These are phyloP conservation scores for Strobilomyces confusus DNA, from an alignment of 768 basidiomycete genomes.

Conservation along the genomic window DNA sequence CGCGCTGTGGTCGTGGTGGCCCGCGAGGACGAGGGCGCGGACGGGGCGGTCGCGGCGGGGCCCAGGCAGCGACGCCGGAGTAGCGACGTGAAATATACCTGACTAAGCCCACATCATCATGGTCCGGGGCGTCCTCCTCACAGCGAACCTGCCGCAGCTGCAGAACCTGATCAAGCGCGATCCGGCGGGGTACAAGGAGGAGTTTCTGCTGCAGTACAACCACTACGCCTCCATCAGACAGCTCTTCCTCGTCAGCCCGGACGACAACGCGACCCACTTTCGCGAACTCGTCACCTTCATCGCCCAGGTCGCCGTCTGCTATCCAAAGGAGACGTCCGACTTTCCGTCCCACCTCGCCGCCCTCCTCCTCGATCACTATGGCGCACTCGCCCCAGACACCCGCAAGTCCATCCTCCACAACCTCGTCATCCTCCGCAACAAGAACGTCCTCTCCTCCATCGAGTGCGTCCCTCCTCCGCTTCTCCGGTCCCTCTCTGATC, in stretches of 20 bases:
- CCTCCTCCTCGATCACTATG: slow-evolving; percentile 77
- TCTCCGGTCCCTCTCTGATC: slow-evolving; percentile 3
- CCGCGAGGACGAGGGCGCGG: slow-evolving; percentile 31
- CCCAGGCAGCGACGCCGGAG: not conserved
- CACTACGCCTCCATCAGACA: slow-evolving; percentile 86
- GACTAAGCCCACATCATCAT: slow-evolving; percentile 11
- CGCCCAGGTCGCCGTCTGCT: slow-evolving; percentile 74
- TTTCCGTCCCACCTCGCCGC: slow-evolving; percentile 79
- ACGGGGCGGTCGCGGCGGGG: slow-evolving; percentile 29
- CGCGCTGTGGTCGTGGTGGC: slow-evolving; percentile 32
- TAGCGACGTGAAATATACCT: not conserved
- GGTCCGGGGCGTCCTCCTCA: slow-evolving; percentile 45
- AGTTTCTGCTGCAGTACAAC: slow-evolving; percentile 95
- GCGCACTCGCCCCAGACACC: slow-evolving; percentile 71
- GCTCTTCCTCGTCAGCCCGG: slow-evolving; percentile 78
- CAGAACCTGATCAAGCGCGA: slow-evolving; percentile 98
- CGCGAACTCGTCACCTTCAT: slow-evolving; percentile 88
- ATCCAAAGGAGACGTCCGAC: slow-evolving; percentile 84
- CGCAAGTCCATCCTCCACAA: slow-evolving; percentile 85
- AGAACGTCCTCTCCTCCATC: slow-evolving; percentile 87
- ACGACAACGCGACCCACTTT: slow-evolving; percentile 82
- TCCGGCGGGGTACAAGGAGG: slow-evolving; percentile 85
- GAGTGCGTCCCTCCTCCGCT: slow-evolving; percentile 51
- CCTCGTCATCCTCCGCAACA: slow-evolving; percentile 89
- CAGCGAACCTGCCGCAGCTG: slow-evolving; percentile 88